A percentile compares a stretch with the other conserved stretches of the same genome.
phyloP scores from a whole-genome alignment of 2,329 filamentous ascomycete species.

The Verticillium nonalfalfae region DNA sequence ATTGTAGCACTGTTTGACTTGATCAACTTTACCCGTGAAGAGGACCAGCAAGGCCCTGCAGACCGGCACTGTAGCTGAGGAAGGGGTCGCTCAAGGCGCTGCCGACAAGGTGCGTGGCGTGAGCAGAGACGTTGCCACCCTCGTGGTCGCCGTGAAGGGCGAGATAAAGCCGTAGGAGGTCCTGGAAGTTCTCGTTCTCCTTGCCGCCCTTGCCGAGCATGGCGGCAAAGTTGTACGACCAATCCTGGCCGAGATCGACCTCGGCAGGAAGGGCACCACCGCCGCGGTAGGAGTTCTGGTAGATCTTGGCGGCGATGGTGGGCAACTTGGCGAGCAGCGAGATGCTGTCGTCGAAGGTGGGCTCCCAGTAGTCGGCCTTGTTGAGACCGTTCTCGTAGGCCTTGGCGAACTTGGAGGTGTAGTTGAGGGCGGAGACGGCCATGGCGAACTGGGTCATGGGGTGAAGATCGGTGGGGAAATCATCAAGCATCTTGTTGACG shows the following conservation, averaged over 20 bases:
- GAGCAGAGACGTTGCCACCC: constrained; percentile 94
- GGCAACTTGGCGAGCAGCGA: constrained; percentile 92
- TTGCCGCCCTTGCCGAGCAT: constrained; percentile 88
- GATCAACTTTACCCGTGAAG: constrained; percentile 23
- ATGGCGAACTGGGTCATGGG: constrained; percentile 98
- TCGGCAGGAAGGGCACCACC: constrained; percentile 66
- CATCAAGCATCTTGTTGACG: constrained; percentile 80
- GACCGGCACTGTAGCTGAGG: constrained; percentile 90
- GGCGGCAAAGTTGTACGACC: constrained; percentile 97
- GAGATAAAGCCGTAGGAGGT: constrained; percentile 87
- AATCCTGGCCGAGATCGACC: constrained; percentile 82
- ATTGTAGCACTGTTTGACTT: too few species aligned
- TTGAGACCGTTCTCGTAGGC: constrained; percentile 84
- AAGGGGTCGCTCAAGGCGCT: constrained; percentile 92
- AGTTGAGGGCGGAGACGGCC: constrained; percentile 91
- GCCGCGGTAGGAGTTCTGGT: constrained; percentile 82
- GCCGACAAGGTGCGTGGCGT: constrained; percentile 90
- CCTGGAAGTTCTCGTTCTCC: constrained; percentile 90
- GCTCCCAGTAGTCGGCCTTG: constrained; percentile 99
- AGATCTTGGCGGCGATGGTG: constrained; percentile 94
- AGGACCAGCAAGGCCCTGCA: constrained; percentile 92
- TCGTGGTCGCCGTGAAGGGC: constrained; percentile 98
- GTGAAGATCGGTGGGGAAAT: constrained; percentile 84
- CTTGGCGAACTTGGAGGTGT: constrained; percentile 89
- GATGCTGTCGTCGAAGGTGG: constrained; percentile 93